Base-by-base conservation (phyloP, 306 rosid species). In the Cucumis hystrix region DNA sequence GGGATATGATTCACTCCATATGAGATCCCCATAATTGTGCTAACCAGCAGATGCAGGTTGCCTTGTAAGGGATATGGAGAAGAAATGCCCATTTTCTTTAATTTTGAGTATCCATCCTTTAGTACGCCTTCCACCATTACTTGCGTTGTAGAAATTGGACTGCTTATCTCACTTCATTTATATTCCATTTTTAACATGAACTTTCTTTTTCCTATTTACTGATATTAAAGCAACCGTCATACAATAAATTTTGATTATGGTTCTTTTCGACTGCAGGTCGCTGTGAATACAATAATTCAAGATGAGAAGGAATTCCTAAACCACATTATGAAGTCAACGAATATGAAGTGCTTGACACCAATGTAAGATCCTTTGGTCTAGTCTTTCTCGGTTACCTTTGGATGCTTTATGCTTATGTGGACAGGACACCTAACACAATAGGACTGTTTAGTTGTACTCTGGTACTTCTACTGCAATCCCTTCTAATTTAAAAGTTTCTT, bases 301-400 rank as follows among this genome's bases (percentile, higher is more conserved):
- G 90, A 93, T 49, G 98, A 91, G 85, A 91, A 91, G 87, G 96
- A 93, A 28, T 93, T 93, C 79, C 80, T 93, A 77, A 77, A 83
- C 81, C 98, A 93, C 83, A 91, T 93, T 49, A 87, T 93, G 83
- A 93, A 89, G 82, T 89, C 98, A 41, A 93, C 98, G 23, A 93
- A 93, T 80, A 91, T 93, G 98, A 93, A 91, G 87, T 93, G 98
- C 86, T 85, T 93, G 70, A 93, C 96, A 52, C 89, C 98, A 58
- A 87, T 87, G 98, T 93, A 87, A 86, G 95, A 68, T 88, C 49
- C 68, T 83, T 43, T 43, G 59, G 28, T 75, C 66, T 57, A 25
- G 16, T 72, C 17, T 16, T 8, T 0, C 62, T 72, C 43, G 51
- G 12, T 65, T 49, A 12, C 59, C 58, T 47, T 25, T 21, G 75